Percentiles rank a stretch among this genome's conserved stretches.
phyloP scores from a whole-genome alignment of 208 protist species.

The Acanthamoeba culbertsoni region DNA sequence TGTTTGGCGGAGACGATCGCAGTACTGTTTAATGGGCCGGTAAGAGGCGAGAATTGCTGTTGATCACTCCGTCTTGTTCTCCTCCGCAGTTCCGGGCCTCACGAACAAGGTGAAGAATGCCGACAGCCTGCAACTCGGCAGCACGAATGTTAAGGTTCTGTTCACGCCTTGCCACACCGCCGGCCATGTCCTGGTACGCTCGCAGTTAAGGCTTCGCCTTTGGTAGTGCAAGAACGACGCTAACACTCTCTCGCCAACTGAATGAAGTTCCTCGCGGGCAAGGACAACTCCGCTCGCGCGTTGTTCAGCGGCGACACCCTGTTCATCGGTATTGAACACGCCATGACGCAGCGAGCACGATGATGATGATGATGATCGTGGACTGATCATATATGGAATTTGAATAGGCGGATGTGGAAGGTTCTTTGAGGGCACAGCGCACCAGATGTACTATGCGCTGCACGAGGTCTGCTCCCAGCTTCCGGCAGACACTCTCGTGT shows the following conservation, averaged over 20 bases:
- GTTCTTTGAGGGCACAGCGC: conserved; percentile 90
- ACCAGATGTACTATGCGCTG: conserved; percentile 70
- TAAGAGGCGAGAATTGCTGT: background rate
- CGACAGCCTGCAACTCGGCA: conserved; percentile 82
- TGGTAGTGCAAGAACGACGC: background rate
- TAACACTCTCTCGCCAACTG: background rate
- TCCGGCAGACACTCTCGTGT: conserved; percentile 60
- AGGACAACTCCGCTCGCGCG: conserved; percentile 63
- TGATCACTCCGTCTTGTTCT: background rate
- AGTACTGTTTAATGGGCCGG: background rate
- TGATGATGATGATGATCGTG: background rate
- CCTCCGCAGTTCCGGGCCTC: conserved; percentile 68
- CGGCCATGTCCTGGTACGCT: conserved; percentile 88
- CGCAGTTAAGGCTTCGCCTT: background rate
- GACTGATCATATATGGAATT: background rate
- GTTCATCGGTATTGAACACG: conserved; percentile 88
- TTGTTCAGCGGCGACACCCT: conserved; percentile 94
- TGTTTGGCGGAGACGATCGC: conserved; percentile 87
- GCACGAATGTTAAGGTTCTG: conserved; percentile 83
- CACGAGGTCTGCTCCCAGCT: conserved; percentile 51
- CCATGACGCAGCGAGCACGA: background rate
- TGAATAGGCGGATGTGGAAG: conserved; percentile 84
- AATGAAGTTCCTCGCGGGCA: conserved; percentile 32
- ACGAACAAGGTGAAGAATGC: conserved; percentile 83
- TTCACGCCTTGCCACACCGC: conserved; percentile 89